Conservation (phyloP, 257 asterid species). For the Paulownia fortunei region DNA sequence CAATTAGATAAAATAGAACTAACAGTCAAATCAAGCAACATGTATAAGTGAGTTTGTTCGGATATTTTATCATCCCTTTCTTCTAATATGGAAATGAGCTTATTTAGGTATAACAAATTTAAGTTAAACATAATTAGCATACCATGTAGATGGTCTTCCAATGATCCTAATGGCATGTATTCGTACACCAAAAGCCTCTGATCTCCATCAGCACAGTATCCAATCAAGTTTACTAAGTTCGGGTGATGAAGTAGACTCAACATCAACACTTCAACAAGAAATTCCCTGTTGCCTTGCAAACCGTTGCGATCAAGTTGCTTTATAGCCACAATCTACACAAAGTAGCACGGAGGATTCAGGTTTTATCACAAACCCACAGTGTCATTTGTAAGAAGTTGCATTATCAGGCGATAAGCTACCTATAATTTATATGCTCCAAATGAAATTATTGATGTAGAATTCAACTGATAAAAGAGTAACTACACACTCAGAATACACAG, state of each 20-base stretch:
- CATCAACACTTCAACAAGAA: conserved; percentile 85
- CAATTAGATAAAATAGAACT: background rate
- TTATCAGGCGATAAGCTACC: background rate
- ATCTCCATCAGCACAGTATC: conserved; percentile 93
- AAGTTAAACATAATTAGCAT: background rate
- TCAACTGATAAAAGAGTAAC: background rate
- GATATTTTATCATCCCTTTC: background rate
- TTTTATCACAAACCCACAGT: conserved; percentile 14
- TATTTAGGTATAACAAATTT: background rate
- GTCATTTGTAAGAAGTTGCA: background rate
- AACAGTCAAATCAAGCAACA: background rate
- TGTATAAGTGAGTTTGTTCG: background rate
- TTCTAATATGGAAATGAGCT: background rate
- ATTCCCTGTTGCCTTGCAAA: conserved; percentile 86
- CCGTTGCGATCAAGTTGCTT: conserved; percentile 85
- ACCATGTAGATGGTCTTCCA: conserved; percentile 88
- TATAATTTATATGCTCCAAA: background rate
- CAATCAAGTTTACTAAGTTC: conserved; percentile 77
- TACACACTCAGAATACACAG: background rate
- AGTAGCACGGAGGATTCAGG: background rate
- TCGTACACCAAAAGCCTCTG: conserved; percentile 85
- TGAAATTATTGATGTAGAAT: background rate
- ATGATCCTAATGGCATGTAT: conserved; percentile 83
- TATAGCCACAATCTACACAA: conserved; percentile 70
- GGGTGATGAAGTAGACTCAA: conserved; percentile 82